These are phyloP conservation scores for Taphrina pruni DNA, from an alignment of 1,139 yeast species.

Conservation along the genomic window DNA sequence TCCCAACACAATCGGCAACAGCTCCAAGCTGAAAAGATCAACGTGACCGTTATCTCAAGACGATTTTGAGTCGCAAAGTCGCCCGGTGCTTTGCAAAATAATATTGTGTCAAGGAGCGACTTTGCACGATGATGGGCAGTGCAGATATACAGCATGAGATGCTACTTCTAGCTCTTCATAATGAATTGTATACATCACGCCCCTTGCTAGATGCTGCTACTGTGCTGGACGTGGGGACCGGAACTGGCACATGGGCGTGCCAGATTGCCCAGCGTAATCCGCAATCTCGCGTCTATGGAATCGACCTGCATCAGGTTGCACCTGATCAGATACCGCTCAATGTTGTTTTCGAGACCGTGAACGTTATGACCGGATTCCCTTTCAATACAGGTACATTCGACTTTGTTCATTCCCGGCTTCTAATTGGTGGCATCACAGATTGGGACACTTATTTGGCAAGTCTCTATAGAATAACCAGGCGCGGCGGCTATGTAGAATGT, in stretches of 20 bases:
- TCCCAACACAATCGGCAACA: too few relatives aligned
- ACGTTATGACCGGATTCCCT: constrained; percentile 44
- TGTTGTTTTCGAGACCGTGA: constrained; percentile 42
- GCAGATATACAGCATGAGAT: constrained; percentile 35
- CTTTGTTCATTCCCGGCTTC: constrained; percentile 43
- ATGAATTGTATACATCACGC: constrained; percentile 21
- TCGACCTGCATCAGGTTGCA: constrained; percentile 42
- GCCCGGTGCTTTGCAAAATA: too few relatives aligned
- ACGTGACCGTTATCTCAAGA: too few relatives aligned
- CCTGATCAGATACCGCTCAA: constrained; percentile 34
- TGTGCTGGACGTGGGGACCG: constrained; percentile 44
- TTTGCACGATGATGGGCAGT: not conserved
- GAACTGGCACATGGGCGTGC: constrained; percentile 45
- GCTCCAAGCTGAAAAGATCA: too few relatives aligned
- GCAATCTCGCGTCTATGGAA: constrained; percentile 41
- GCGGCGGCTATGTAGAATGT: constrained; percentile 43
- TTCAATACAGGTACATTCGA: constrained; percentile 41
- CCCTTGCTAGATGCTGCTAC: constrained; percentile 16
- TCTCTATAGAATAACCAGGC: constrained; percentile 42
- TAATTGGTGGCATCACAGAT: constrained; percentile 42
- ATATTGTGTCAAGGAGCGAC: too few relatives aligned
- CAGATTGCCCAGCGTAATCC: constrained; percentile 44
- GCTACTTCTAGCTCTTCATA: constrained; percentile 16
- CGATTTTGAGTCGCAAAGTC: too few relatives aligned
- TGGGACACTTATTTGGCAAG: constrained; percentile 43